Conservation (phyloP, 192 early-diverging fungal genomes). For the Paraglomus brasilianum region DNA sequence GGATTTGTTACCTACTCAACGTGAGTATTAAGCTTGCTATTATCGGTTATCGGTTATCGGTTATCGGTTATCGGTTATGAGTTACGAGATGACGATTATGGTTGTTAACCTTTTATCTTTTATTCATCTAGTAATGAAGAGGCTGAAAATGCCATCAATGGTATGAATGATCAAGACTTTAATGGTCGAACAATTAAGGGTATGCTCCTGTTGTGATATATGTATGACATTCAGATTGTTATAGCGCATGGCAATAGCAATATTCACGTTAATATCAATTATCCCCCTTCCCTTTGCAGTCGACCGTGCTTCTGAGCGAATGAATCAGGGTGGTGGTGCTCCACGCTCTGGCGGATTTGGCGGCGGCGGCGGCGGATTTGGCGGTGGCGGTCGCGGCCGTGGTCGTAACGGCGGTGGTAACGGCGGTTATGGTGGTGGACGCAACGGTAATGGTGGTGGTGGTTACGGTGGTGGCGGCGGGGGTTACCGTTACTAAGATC, state of each 20-base stretch:
- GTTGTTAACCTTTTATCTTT: not conserved
- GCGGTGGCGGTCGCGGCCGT: slow-evolving; percentile 44
- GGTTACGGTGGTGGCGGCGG: slow-evolving; percentile 35
- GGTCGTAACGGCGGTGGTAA: slow-evolving; percentile 44
- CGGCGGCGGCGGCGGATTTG: slow-evolving; percentile 36
- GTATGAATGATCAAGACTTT: slow-evolving; percentile 64
- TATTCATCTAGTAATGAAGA: slow-evolving; percentile 33
- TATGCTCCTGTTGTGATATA: not conserved
- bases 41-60: slow-evolving; percentile 51
- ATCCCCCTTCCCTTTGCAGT: slow-evolving; percentile 27
- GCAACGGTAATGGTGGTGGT: slow-evolving; percentile 35
- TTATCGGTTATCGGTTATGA: not conserved
- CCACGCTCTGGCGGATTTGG: slow-evolving; percentile 33
- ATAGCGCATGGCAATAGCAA: not conserved
- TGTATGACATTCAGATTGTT: not conserved
- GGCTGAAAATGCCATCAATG: slow-evolving; percentile 60
- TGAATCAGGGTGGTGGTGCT: slow-evolving; percentile 24
- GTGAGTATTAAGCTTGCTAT: slow-evolving; percentile 17
- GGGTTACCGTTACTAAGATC: slow-evolving; percentile 36
- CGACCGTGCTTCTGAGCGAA: slow-evolving; percentile 42
- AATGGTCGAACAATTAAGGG: slow-evolving; percentile 74
- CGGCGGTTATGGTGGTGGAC: slow-evolving; percentile 37
- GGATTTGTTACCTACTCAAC: slow-evolving; percentile 71
- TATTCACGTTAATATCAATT: no score
- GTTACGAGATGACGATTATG: no score